Evolutionary conservation across 2,329 filamentous ascomycete genomes (phyloP).

Genomic region (Sphaerulina musiva): DNA sequence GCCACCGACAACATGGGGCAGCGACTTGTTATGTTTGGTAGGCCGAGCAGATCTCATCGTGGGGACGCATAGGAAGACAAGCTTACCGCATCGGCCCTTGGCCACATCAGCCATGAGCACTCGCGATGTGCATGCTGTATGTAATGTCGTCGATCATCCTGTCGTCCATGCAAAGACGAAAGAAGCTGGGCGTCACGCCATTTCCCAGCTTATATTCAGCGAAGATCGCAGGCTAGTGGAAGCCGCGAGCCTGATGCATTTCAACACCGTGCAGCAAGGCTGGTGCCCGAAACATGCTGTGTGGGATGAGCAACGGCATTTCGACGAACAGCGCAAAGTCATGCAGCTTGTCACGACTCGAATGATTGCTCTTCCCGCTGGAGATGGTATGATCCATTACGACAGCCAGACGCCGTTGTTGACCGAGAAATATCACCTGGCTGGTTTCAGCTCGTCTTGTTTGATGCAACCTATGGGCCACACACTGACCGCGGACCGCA

Average conservation of each 20-base stretch:
- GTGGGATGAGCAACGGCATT: slow-evolving; percentile 77
- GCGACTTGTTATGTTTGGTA: slow-evolving; percentile 64
- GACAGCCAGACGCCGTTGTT: slow-evolving; percentile 79
- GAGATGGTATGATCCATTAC: slow-evolving; percentile 81
- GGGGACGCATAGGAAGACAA: background rate
- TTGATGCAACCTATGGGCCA: slow-evolving; percentile 87
- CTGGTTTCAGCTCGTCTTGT: slow-evolving; percentile 86
- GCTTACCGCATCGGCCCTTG: background rate
- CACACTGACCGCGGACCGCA: slow-evolving; percentile 86
- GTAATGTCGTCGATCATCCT: slow-evolving; percentile 57
- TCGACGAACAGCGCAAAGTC: slow-evolving; percentile 87
- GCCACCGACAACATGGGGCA: slow-evolving; percentile 70
- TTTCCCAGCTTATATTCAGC: slow-evolving; percentile 81
- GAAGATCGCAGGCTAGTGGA: slow-evolving; percentile 87
- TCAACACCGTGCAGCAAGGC: slow-evolving; percentile 70
- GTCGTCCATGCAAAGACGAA: slow-evolving; percentile 69
- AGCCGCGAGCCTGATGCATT: slow-evolving; percentile 77
- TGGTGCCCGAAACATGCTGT: slow-evolving; percentile 66
- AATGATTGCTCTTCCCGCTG: slow-evolving; percentile 81
- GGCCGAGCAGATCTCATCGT: slow-evolving; percentile 70
- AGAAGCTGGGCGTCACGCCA: slow-evolving; percentile 67
- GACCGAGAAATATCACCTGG: slow-evolving; percentile 84
- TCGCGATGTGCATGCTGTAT: slow-evolving; percentile 48
- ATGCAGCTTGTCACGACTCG: slow-evolving; percentile 80
- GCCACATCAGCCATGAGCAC: background rate